Evolutionary conservation across 441 rosid genomes (phyloP).

Genomic region (Mallotus japonicus): DNA sequence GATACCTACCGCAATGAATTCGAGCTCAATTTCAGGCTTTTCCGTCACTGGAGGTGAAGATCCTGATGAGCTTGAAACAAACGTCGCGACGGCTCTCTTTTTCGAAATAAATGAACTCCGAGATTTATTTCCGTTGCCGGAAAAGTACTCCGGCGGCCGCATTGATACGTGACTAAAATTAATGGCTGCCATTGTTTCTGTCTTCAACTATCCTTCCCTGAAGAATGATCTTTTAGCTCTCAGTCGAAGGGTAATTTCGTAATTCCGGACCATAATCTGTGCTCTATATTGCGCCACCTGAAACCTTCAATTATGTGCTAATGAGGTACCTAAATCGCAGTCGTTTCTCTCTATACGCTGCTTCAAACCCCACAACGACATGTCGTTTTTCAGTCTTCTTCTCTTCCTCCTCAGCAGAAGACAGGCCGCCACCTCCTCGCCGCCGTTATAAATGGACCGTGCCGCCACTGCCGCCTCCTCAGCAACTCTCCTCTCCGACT

Average conservation of each 20-base stretch:
- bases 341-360: neutral
- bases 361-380: constrained; percentile 9
- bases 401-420: neutral
- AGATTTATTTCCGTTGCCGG: constrained; percentile 3
- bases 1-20: constrained; percentile 53
- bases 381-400: neutral
- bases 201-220: neutral
- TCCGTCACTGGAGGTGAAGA: constrained; percentile 29
- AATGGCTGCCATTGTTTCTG: constrained; percentile 43
- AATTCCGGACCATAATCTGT: neutral
- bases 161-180: constrained; percentile 25
- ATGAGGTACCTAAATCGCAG: neutral
- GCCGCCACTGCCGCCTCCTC: constrained; percentile 18
- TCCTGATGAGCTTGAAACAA: constrained; percentile 25
- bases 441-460: neutral
- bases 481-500: constrained; percentile 17
- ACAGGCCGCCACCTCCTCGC: constrained; percentile 15
- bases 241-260: constrained; percentile 20
- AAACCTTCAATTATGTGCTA: neutral
- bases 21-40: constrained; percentile 67
- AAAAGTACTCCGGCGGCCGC: constrained; percentile 24
- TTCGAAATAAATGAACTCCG: constrained; percentile 1
- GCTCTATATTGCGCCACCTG: constrained; percentile 24
- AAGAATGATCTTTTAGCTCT: neutral
- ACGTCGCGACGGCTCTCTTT: constrained; percentile 21